A percentile compares a stretch with the other conserved stretches of the same genome.
Evolutionary conservation across 2,329 filamentous ascomycete genomes (phyloP).

Genomic region (Botrytis cinerea): DNA sequence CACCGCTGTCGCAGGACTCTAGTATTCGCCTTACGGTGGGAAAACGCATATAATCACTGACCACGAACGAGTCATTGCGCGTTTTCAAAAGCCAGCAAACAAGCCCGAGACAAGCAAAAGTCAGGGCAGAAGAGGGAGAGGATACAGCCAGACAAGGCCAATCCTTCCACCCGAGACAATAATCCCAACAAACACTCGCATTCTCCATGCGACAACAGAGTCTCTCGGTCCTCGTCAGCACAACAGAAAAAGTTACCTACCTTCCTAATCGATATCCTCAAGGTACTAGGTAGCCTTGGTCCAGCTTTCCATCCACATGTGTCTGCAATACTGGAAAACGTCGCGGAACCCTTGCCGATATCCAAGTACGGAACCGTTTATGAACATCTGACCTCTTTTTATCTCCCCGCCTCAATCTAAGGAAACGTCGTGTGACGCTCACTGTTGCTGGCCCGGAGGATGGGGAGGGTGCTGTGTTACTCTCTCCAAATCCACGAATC

Average conservation of each 20-base stretch:
- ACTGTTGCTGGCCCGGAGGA: slow-evolving; percentile 1
- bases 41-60: slow-evolving; percentile 16
- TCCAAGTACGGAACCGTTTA: slow-evolving; percentile 22
- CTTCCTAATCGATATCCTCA: slow-evolving; percentile 16
- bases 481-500: neutral
- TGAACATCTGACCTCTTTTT: slow-evolving; percentile 25
- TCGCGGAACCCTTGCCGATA: slow-evolving; percentile 21
- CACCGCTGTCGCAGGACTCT: slow-evolving; percentile 19
- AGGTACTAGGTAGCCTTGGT: slow-evolving; percentile 3
- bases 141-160: slow-evolving; percentile 2
- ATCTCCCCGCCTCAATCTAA: slow-evolving; percentile 9
- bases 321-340: neutral
- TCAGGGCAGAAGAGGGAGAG: neutral
- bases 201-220: slow-evolving; percentile 9
- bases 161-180: slow-evolving; percentile 8
- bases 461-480: neutral
- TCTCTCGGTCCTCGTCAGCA: slow-evolving; percentile 15
- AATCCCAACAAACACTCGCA: slow-evolving; percentile 21
- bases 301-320: neutral
- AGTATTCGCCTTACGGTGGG: neutral
- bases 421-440: slow-evolving; percentile 18
- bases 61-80: slow-evolving; percentile 20
- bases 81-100: neutral
- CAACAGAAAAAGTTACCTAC: slow-evolving; percentile 9
- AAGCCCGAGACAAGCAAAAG: neutral